These are phyloP conservation scores for Emmonsia crescens DNA, from an alignment of 2,329 filamentous ascomycete genomes.

Conservation along the genomic window DNA sequence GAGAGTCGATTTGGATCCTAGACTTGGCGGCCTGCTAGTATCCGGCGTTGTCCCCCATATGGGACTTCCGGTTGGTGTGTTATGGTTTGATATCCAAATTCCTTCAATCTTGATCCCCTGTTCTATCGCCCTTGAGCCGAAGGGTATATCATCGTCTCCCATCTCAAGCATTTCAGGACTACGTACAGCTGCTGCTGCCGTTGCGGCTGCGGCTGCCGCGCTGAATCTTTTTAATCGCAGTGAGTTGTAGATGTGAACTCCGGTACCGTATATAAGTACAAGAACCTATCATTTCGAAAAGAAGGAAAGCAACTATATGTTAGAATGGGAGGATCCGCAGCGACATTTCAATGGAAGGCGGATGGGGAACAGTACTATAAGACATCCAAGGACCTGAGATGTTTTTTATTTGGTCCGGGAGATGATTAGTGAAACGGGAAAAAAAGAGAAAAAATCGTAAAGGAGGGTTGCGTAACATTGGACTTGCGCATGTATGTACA, in stretches of 20 bases:
- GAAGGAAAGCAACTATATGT: not conserved
- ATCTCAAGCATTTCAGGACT: conserved; percentile 41
- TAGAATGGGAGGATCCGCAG: not conserved
- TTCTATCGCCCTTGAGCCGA: conserved; percentile 76
- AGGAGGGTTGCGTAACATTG: conserved; percentile 13
- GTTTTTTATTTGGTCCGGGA: not conserved
- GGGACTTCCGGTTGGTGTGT: conserved; percentile 22
- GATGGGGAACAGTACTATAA: conserved; percentile 43
- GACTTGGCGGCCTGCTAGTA: conserved; percentile 11
- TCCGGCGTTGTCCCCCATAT: conserved; percentile 16
- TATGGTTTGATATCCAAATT: conserved; percentile 59
- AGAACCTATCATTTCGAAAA: conserved; percentile 33
- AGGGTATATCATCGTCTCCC: conserved; percentile 59
- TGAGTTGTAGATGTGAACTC: conserved; percentile 50
- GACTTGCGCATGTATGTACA: not conserved
- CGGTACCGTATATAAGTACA: conserved; percentile 57
- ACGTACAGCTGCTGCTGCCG: conserved; percentile 37
- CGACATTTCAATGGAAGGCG: conserved; percentile 5
- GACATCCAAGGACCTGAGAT: conserved; percentile 58
- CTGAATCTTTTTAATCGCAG: conserved; percentile 52
- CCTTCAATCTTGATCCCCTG: conserved; percentile 75
- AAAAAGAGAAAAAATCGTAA: not conserved
- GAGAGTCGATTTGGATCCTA: not conserved
- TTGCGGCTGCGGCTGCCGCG: conserved; percentile 55
- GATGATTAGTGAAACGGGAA: conserved; percentile 13